Evolutionary conservation across 139 green algal species (phyloP).

Genomic region (Axilococcus clingmanii): DNA sequence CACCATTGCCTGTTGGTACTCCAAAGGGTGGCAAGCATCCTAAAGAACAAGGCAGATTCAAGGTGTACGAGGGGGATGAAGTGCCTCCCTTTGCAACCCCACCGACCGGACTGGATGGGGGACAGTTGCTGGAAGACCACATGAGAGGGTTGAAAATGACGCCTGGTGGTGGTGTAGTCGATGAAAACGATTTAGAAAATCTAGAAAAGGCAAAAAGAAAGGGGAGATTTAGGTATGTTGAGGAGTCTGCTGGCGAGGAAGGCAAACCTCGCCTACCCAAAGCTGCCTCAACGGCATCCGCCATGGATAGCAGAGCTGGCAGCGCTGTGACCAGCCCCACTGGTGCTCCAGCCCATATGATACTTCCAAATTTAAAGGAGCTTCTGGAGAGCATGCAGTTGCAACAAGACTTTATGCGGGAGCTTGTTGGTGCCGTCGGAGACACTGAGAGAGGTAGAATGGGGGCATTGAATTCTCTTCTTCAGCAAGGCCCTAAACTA

Average conservation of each 20-base stretch:
- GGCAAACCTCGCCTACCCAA: constrained; percentile 1
- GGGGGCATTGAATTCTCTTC: constrained; percentile 33
- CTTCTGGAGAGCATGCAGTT: constrained; percentile 39
- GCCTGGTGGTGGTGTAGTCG: neutral
- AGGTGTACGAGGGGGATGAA: constrained; percentile 53
- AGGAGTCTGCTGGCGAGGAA: constrained; percentile 37
- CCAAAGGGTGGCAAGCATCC: neutral
- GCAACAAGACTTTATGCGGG: constrained; percentile 35
- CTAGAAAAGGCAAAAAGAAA: constrained; percentile 43
- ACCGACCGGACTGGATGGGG: constrained; percentile 14
- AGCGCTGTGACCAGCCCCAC: neutral
- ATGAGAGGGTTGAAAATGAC: neutral
- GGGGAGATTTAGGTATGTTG: constrained; percentile 75
- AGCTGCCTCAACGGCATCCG: constrained; percentile 4
- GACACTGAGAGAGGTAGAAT: constrained; percentile 46
- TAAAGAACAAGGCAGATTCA: constrained; percentile 57
- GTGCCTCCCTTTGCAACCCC: constrained; percentile 19
- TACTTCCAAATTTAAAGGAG: constrained; percentile 48
- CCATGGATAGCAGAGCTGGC: no score
- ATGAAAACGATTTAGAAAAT: constrained; percentile 3
- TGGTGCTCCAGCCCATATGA: neutral
- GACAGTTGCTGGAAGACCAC: constrained; percentile 29
- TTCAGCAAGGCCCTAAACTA: constrained; percentile 20
- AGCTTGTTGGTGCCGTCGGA: constrained; percentile 33
- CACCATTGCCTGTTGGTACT: neutral